Evolutionary conservation across 2,329 filamentous ascomycete genomes (phyloP), one percentile per base, ranked within the genome.

Genomic region (Herpotrichia juniperi): DNA sequence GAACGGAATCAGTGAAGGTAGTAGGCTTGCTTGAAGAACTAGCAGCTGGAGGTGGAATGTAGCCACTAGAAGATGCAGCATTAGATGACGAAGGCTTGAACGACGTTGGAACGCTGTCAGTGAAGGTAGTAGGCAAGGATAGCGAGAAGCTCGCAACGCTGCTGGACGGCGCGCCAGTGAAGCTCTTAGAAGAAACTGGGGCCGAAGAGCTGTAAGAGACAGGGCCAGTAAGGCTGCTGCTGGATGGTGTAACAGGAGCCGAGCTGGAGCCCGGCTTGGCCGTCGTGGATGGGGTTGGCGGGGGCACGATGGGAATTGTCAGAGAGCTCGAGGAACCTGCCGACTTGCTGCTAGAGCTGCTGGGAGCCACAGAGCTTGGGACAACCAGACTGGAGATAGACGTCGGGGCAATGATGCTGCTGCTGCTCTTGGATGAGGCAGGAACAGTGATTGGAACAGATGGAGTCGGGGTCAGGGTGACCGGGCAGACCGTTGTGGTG

Each of bases 401-500:
- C n/a, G 28, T 24, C 16, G 43, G 19, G n/a, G 17, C 16, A 19
- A 7, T 7, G 39, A 5, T 34, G 43, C 19, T 32, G 14, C 24
- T 10, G 22, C 12, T 30, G 21, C 9, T 40, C 25, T 30, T 16
- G 40, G 16, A 28, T 16, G 34, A 47, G 26, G 35, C 25, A n/a
- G 30, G 24, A 12, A 17, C 17, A 2, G 32, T 8, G 32, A 19
- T n/a, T 3, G 42, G 22, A 31, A 12, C 31, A 32, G 22, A 22
- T n/a, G 8, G 4, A 32, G 22, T 31, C 17, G 8, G 7, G 2
- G 71, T 67, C 48, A 69, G 43, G 14, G 73, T 76, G 47, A 72
- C 55, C 12, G 74, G 74, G 57, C 74, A 76, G 56, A 76, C 60
- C 16, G 74, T 76, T 26, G 74, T 76, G 12, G 71, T 71, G 25